Evolutionary conservation across 2,329 filamentous ascomycete genomes (phyloP).

Genomic region (Aspergillus pseudoglaucus): DNA sequence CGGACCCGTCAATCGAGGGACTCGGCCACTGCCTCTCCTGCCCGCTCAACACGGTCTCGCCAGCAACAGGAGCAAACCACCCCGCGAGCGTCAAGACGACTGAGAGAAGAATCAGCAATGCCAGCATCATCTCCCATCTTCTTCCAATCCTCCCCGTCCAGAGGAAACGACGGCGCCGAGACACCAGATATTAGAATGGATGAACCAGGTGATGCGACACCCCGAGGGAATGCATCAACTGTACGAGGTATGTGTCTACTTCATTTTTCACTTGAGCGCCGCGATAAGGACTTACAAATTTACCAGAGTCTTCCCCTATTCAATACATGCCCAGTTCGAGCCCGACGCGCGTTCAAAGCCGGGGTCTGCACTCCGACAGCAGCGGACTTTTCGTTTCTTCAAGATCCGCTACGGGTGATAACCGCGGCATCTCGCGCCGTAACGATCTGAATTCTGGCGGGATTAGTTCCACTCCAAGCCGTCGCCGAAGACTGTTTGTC

Average conservation of each 20-base stretch:
- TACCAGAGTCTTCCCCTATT: slow-evolving; percentile 80
- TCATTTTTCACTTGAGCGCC: not conserved
- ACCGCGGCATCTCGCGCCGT: slow-evolving; percentile 55
- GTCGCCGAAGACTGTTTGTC: slow-evolving; percentile 56
- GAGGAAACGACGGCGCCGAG: slow-evolving; percentile 37
- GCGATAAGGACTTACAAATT: not conserved
- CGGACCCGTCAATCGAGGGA: slow-evolving; percentile 36
- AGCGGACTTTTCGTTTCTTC: slow-evolving; percentile 78
- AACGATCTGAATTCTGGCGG: slow-evolving; percentile 84
- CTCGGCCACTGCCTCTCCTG: slow-evolving; percentile 34
- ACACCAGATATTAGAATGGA: slow-evolving; percentile 36
- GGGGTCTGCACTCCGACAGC: slow-evolving; percentile 63
- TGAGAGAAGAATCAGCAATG: slow-evolving; percentile 33
- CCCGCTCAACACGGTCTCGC: slow-evolving; percentile 26
- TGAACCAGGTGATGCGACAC: slow-evolving; percentile 41
- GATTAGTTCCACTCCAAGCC: slow-evolving; percentile 46
- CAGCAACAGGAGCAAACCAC: slow-evolving; percentile 35
- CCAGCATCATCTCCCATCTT: slow-evolving; percentile 75
- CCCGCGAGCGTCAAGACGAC: slow-evolving; percentile 40
- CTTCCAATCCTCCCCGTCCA: slow-evolving; percentile 58
- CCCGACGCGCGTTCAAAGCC: slow-evolving; percentile 55
- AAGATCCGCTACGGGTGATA: slow-evolving; percentile 45
- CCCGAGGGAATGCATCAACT: slow-evolving; percentile 30
- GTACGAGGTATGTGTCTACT: slow-evolving; percentile 33
- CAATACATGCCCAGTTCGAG: slow-evolving; percentile 87